Percentiles rank a stretch among this genome's conserved stretches.
These are phyloP conservation scores for Globisporangium irregulare DNA, from an alignment of 352 stramenopile species.

Conservation along the genomic window DNA sequence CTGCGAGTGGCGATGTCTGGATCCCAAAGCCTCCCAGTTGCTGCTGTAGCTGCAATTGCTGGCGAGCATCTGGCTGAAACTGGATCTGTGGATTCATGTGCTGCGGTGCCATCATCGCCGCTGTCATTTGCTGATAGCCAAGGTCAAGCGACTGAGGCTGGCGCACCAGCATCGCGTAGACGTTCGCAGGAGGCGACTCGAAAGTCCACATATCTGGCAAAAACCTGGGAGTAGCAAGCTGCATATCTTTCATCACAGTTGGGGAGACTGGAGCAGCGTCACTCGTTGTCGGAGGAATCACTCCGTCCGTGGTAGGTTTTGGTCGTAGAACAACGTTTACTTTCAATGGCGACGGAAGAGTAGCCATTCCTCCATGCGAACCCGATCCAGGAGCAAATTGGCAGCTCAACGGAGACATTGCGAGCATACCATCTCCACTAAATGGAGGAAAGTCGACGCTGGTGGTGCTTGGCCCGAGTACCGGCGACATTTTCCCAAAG, in stretches of 20 bases:
- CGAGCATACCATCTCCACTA: background rate
- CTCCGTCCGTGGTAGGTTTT: background rate
- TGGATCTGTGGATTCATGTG: constrained; percentile 5
- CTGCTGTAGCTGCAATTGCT: constrained; percentile 1
- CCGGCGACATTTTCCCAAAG: background rate
- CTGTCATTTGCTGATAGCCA: constrained; percentile 13
- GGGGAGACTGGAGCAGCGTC: background rate
- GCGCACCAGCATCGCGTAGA: constrained; percentile 15
- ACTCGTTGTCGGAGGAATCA: background rate
- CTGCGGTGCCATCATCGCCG: background rate
- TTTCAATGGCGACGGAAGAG: constrained; percentile 6
- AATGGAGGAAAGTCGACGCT: background rate
- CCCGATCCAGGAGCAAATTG: background rate
- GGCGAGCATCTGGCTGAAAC: constrained; percentile 1
- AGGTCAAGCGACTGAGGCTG: constrained; percentile 9
- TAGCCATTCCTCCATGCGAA: background rate
- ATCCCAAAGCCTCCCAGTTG: background rate
- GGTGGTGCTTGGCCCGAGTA: background rate
- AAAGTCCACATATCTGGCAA: constrained; percentile 11
- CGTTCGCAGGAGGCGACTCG: constrained; percentile 1
- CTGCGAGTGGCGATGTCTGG: background rate
- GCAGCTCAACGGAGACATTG: background rate
- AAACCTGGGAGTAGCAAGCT: constrained; percentile 4
- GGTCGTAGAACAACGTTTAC: background rate
- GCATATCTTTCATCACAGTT: background rate